Percentiles rank a stretch among this genome's conserved stretches.
Evolutionary conservation across 306 rosid species (phyloP).

Genomic region (Glycine tomentella): DNA sequence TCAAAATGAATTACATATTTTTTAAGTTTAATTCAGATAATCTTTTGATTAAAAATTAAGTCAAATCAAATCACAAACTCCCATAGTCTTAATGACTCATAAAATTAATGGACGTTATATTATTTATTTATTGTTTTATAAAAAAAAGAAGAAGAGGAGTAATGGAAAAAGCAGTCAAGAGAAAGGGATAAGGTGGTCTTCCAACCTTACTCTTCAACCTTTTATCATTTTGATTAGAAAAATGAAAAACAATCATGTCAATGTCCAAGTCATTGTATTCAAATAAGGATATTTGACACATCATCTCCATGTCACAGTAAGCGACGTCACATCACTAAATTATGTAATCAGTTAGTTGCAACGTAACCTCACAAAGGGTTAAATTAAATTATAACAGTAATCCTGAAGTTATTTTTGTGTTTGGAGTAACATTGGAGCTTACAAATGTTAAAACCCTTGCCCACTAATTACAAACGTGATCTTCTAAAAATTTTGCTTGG

Average conservation of each 20-base stretch:
- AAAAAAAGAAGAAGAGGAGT: no score
- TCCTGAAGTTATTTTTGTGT: background rate
- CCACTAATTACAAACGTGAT: no score
- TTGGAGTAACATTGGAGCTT: background rate
- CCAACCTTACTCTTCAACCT: background rate
- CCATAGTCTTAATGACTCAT: no score
- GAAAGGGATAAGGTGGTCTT: background rate
- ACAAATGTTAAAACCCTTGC: no score
- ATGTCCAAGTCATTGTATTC: background rate
- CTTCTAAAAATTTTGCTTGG: no score
- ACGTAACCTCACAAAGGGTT: background rate
- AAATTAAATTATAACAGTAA: background rate
- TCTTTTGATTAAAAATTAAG: no score
- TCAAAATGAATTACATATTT: no score
- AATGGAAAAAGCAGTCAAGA: background rate
- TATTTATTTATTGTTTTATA: no score
- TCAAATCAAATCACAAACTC: no score
- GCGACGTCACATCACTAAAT: background rate
- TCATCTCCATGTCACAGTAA: conserved; percentile 4
- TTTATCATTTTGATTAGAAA: background rate
- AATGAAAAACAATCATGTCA: background rate
- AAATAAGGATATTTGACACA: conserved; percentile 22
- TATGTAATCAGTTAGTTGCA: background rate
- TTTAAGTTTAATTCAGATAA: no score
- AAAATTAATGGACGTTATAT: no score